Evolutionary conservation across 495 filamentous ascomycete species (phyloP), one percentile per base, ranked within the genome.

Genomic region (Symbiotaphrina buchneri): DNA sequence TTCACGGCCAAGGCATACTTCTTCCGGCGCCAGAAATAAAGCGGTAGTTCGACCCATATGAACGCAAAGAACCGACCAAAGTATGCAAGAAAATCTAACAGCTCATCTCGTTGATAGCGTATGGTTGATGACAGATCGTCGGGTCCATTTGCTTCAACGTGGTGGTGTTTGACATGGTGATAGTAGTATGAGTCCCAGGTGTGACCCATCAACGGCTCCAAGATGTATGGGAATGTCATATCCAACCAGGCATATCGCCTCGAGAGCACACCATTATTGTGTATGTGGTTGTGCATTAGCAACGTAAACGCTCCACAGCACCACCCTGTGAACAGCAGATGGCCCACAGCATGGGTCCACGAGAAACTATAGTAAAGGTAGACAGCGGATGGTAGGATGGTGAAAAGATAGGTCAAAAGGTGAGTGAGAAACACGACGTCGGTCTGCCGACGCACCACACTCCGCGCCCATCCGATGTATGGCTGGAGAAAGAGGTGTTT

Each of bases 151-250:
- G 64, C 70, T 45, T 85, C 78, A 29, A 83, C 70, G 40, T 83
- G 78, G 42, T 83, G 78, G 45, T 78, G 72, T 51, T 85, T 82
- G 37, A 82, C 73, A 39, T 83, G 78, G 46, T 85, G 78, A 41
- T 79, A 81, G 44, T 59, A 85, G 47, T 83, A 85, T 6, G 65
- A 71, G 47, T 83, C 74, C 74, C 74, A 83, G 0, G 78, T 81
- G 39, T 83, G 76, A 1, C 78, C 78, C 58, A 76, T 72, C 36
- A 85, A 45, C 2, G 77, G 77, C 38, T 80, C 72, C 18, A 65
- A 49, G 11, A 82, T 41, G 40, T 82, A 85, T 1, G 78, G 77
- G 42, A 80, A 85, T 1, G 54, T 21, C 3, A 42, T 39, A 42
- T 83, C 75, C 31, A 80, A 47, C 32, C 51, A 33, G 11, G 43